Conservation (phyloP, 2,329 filamentous ascomycete genomes). For the Neonectria magnoliae region DNA sequence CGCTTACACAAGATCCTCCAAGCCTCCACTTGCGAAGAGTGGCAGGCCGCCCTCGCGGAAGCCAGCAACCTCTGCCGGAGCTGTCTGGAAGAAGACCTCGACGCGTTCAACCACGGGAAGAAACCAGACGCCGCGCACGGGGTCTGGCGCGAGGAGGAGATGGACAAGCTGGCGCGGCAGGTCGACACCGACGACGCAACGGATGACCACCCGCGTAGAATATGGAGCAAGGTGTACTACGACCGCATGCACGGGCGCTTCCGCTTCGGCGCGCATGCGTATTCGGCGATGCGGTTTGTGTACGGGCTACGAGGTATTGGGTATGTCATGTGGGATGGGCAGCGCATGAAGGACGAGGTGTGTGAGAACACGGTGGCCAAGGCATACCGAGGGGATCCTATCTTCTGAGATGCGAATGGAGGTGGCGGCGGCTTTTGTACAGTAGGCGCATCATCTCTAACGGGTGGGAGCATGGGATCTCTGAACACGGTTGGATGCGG, state of each 20-base stretch:
- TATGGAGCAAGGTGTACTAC: conserved; percentile 34
- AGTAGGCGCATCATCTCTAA: not conserved
- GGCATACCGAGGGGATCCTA: conserved; percentile 32
- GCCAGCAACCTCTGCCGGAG: conserved; percentile 18
- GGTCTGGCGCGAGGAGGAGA: conserved; percentile 29
- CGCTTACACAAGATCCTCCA: conserved; percentile 27
- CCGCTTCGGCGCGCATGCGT: conserved; percentile 27
- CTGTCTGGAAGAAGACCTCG: conserved; percentile 30
- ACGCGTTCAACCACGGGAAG: conserved; percentile 25
- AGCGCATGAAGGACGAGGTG: conserved; percentile 31
- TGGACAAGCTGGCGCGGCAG: conserved; percentile 30
- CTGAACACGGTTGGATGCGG: not conserved
- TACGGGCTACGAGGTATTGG: conserved; percentile 33
- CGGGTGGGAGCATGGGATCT: not conserved
- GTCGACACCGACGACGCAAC: conserved; percentile 27
- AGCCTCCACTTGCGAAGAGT: conserved; percentile 31
- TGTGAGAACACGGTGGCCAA: conserved; percentile 29
- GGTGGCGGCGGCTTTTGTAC: not conserved
- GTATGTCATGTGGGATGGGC: conserved; percentile 36
- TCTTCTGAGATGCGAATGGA: conserved; percentile 16
- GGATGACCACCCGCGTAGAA: conserved; percentile 30
- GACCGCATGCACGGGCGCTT: conserved; percentile 29
- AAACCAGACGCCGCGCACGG: conserved; percentile 6
- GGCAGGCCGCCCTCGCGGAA: conserved; percentile 27
- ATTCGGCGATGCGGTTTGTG: conserved; percentile 33